These are phyloP conservation scores for Xylariaceae sp. DNA, from an alignment of 2,329 filamentous ascomycete species.

Conservation along the genomic window DNA sequence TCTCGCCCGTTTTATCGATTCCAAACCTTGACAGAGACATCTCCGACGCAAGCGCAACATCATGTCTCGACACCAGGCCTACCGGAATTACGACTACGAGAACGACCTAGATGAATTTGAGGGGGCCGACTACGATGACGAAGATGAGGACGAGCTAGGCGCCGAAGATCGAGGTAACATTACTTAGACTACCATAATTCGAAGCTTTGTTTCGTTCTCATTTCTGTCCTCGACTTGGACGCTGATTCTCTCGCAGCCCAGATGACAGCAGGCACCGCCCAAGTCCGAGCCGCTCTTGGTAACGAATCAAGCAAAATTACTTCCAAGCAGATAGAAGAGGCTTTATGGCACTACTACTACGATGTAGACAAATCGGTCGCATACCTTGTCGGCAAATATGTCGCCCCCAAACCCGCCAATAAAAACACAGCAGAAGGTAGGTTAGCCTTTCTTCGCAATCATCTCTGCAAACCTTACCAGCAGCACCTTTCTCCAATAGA, in stretches of 20 bases:
- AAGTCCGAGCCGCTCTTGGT: slow-evolving; percentile 64
- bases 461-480: slow-evolving; percentile 6
- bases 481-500: background rate
- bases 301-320: slow-evolving; percentile 52
- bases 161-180: slow-evolving; percentile 27
- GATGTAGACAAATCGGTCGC: slow-evolving; percentile 80
- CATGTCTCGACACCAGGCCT: slow-evolving; percentile 46
- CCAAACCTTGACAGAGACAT: too few species aligned
- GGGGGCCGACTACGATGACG: slow-evolving; percentile 35
- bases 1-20: too few species aligned
- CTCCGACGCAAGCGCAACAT: slow-evolving; percentile 1
- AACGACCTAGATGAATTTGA: slow-evolving; percentile 50
- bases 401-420: slow-evolving; percentile 39
- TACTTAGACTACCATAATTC: background rate
- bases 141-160: slow-evolving; percentile 40
- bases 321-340: slow-evolving; percentile 72
- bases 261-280: slow-evolving; percentile 61
- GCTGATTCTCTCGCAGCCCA: slow-evolving; percentile 19
- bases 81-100: slow-evolving; percentile 46
- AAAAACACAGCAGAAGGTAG: slow-evolving; percentile 40
- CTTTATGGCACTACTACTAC: slow-evolving; percentile 94
- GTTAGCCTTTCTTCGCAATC: slow-evolving; percentile 23
- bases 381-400: slow-evolving; percentile 68
- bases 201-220: background rate
- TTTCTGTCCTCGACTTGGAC: background rate